Base-by-base conservation (phyloP, 2,329 filamentous ascomycete species). In the Phoma sp. region DNA sequence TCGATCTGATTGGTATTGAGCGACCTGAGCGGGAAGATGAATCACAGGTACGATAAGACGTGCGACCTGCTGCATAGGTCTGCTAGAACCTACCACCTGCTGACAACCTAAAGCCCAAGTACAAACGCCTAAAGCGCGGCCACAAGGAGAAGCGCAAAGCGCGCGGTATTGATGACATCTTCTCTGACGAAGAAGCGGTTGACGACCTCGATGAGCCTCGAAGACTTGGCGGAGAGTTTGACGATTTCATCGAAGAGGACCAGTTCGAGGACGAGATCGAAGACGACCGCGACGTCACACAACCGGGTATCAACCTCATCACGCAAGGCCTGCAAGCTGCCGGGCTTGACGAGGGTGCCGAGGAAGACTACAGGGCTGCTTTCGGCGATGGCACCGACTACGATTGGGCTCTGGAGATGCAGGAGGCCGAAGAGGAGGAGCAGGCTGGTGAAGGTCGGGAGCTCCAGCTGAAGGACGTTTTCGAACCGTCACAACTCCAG, bases 371-470 rank as follows among this genome's bases (percentile, higher is more conserved):
- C 89, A 89, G 95, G 65, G 89, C 89, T 51, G 96, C 96, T 30
- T 99, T 99, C 66, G 95, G 95, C 57, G 92, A 96, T 70, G 93
- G 95, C 50, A 92, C 91, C 61, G 95, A 99, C 70, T 99, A 98
- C 71, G 88, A 93, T 65, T 99, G 96, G 87, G 95, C 93, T 7
- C 80, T 99, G 40, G 90, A 93, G 46, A 82, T 93, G 68, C 93
- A 98, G 74, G 90, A 95, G 38, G 88, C 92, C 42, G 89, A 93
- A 61, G 83, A 87, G 52, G 91, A 96, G 61, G 87, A 91, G 40
- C 87, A 89, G 52, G 83, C 90, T 61, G 84, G 87, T 55, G 90
- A 91, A 57, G 91, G 96, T 62, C 90, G 93, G 67, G 88, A 88
- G 37, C 86, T 98, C 34, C 92, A 97, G 75, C 84, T 99, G 59